Conservation (phyloP, 2,329 filamentous ascomycete species). For the Alternaria gaisen region DNA sequence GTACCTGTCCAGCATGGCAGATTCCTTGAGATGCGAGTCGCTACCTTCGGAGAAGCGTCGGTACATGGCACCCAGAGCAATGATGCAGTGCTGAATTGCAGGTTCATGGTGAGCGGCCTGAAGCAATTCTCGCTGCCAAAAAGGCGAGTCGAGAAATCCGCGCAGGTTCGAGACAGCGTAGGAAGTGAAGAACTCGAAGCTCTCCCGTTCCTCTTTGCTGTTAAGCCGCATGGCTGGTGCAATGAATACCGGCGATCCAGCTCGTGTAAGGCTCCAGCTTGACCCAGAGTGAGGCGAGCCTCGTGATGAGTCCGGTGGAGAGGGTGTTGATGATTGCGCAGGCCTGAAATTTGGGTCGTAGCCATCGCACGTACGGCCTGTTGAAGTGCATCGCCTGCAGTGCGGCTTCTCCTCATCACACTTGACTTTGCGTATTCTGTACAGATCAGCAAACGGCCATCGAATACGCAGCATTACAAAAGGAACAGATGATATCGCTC, state of each 20-base stretch:
- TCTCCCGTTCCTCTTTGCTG: conserved; percentile 35
- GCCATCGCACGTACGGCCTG: conserved; percentile 46
- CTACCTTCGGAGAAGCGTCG: conserved; percentile 38
- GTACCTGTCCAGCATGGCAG: conserved; percentile 33
- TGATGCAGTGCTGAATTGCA: conserved; percentile 42
- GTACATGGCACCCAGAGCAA: conserved; percentile 46
- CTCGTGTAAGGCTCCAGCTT: conserved; percentile 10
- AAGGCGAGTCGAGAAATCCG: conserved; percentile 41
- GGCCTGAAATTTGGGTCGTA: conserved; percentile 29
- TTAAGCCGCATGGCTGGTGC: conserved; percentile 30
- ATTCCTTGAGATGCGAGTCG: conserved; percentile 30
- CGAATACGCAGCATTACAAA: not conserved
- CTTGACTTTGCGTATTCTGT: conserved; percentile 45
- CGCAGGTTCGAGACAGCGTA: conserved; percentile 36
- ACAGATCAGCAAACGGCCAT: conserved; percentile 7
- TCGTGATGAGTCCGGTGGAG: conserved; percentile 2
- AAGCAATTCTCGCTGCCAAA: conserved; percentile 45
- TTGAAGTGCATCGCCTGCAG: conserved; percentile 43
- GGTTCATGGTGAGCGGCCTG: conserved; percentile 44
- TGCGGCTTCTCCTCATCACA: conserved; percentile 46
- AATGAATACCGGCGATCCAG: conserved; percentile 19
- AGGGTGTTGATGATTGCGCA: conserved; percentile 4
- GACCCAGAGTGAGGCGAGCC: not conserved
- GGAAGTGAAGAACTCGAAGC: conserved; percentile 43
- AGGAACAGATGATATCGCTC: not conserved